These are phyloP conservation scores for Parsonsia alboflavescens DNA, from an alignment of 257 asterid species.

Conservation along the genomic window DNA sequence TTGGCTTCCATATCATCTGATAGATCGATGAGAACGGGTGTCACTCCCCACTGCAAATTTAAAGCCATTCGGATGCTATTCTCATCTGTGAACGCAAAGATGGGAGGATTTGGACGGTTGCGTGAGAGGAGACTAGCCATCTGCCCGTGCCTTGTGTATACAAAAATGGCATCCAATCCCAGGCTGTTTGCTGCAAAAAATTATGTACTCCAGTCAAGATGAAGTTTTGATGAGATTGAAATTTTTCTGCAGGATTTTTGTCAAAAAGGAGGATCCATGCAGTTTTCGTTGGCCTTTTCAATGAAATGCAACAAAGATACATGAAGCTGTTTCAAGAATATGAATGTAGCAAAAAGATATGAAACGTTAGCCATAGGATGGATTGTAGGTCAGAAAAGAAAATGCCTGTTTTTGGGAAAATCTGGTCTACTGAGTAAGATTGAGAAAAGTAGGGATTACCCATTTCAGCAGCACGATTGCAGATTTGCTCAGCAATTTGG, in stretches of 20 bases:
- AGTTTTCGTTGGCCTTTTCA: not conserved
- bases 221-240: not conserved
- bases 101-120: constrained; percentile 71
- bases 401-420: not conserved
- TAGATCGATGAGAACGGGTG: constrained; percentile 52
- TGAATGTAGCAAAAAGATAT: not conserved
- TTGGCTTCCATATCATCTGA: constrained; percentile 77
- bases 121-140: constrained; percentile 82
- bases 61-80: constrained; percentile 66
- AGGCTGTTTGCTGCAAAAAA: constrained; percentile 60
- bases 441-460: constrained; percentile 37
- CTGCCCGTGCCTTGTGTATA: constrained; percentile 67
- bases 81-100: constrained; percentile 69
- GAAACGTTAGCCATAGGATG: not conserved
- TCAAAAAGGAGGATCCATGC: not conserved
- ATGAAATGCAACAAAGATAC: not conserved
- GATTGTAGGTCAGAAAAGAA: not conserved
- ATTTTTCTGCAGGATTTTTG: no score
- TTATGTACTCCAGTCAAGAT: not conserved
- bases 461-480: constrained; percentile 72
- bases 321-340: not conserved
- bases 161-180: constrained; percentile 73
- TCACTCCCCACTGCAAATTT: constrained; percentile 77
- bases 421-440: not conserved
- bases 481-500: constrained; percentile 66